Percentiles rank a stretch among this genome's conserved stretches.
phyloP scores from a whole-genome alignment of 169 alveolate genomes.

The Plasmodium adleri region DNA sequence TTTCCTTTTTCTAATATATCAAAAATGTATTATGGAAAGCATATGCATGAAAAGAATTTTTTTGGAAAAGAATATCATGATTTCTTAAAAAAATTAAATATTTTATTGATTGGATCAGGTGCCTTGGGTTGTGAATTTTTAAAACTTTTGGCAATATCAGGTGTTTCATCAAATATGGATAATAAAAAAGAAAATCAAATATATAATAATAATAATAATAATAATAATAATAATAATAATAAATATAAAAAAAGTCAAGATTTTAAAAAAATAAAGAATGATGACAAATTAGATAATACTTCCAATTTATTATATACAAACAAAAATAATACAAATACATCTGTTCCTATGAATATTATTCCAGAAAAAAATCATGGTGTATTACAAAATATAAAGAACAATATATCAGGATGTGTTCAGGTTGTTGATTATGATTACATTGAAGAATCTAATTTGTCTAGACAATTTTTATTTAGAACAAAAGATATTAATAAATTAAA shows the following conservation, averaged over 20 bases:
- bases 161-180: conserved; percentile 88
- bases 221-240: not conserved
- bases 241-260: conserved; percentile 2
- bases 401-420: conserved; percentile 87
- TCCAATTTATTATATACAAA: too few species aligned
- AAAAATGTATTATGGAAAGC: conserved; percentile 48
- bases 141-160: conserved; percentile 97
- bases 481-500: conserved; percentile 56
- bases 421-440: conserved; percentile 98
- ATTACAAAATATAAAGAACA: not conserved
- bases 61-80: conserved; percentile 63
- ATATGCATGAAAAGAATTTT: conserved; percentile 64
- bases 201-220: conserved; percentile 11
- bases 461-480: conserved; percentile 95
- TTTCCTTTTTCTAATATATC: conserved; percentile 54
- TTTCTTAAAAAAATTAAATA: conserved; percentile 34
- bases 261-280: not conserved
- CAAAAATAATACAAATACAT: too few species aligned
- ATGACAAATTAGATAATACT: not conserved
- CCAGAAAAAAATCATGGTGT: not conserved
- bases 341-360: not conserved
- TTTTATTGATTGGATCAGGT: conserved; percentile 96
- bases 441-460: conserved; percentile 96
- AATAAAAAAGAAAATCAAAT: not conserved
- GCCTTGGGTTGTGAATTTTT: conserved; percentile 99